A percentile compares a stretch with the other conserved stretches of the same genome.
Evolutionary conservation across 2,329 filamentous ascomycete genomes (phyloP).

Genomic region (Colletotrichum coccodes): DNA sequence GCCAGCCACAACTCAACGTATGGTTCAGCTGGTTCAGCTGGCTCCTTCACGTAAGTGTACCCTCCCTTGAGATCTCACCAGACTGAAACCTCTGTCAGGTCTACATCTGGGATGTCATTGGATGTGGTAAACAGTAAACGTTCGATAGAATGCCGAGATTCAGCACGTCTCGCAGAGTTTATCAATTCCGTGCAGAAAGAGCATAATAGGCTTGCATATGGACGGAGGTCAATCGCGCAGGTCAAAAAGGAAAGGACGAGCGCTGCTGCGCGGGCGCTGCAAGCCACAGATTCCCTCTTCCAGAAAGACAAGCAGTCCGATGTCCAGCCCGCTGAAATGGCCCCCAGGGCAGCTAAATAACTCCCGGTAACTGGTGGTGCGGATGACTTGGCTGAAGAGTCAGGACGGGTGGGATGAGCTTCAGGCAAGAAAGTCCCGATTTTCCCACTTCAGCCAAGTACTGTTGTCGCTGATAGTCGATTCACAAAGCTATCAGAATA

Average conservation of each 20-base stretch:
- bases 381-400: too few relatives aligned
- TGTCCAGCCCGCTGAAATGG: not conserved
- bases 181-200: not conserved
- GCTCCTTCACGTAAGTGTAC: not conserved
- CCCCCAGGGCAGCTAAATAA: not conserved
- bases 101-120: not conserved
- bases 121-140: too few relatives aligned
- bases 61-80: not conserved
- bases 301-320: not conserved
- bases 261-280: not conserved
- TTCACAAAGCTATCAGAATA: not conserved
- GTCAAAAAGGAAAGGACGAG: not conserved
- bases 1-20: not conserved
- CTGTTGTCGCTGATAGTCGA: not conserved
- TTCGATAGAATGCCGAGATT: not conserved
- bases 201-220: not conserved
- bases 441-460: not conserved
- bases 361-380: not conserved
- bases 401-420: not conserved
- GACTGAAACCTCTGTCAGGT: not conserved
- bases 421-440: too few relatives aligned
- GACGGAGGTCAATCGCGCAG: not conserved
- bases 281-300: not conserved
- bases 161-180: not conserved
- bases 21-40: not conserved